Conservation (phyloP, 495 filamentous ascomycete genomes). For the Lichina pygmaea region DNA sequence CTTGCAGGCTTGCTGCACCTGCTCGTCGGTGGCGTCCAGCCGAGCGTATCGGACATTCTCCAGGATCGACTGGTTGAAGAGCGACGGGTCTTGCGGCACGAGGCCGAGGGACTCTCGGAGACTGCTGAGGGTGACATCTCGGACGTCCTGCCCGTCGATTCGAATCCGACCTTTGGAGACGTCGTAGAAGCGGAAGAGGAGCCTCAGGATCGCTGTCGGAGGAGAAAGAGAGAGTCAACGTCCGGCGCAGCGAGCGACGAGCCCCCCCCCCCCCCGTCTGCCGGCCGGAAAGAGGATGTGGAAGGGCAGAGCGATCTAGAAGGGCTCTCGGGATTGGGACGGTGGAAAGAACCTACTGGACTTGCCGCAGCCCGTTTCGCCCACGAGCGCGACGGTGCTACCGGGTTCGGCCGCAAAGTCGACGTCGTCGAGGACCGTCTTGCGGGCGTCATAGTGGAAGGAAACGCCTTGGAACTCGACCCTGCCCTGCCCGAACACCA, state of each 20-base stretch:
- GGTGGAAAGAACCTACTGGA: constrained; percentile 13
- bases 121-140: constrained; percentile 25
- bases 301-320: too few species aligned
- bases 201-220: constrained; percentile 18
- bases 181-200: constrained; percentile 29
- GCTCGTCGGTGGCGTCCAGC: constrained; percentile 11
- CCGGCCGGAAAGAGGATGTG: too few species aligned
- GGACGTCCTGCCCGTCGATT: constrained; percentile 25
- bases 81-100: constrained; percentile 32
- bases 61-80: constrained; percentile 35
- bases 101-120: constrained; percentile 28
- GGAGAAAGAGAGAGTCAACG: too few species aligned
- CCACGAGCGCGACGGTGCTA: constrained; percentile 38
- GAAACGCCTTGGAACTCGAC: constrained; percentile 36
- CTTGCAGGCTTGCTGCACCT: constrained; percentile 3
- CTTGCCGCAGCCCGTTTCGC: constrained; percentile 46
- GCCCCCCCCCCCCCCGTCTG: too few species aligned
- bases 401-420: constrained; percentile 25
- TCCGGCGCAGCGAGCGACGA: too few species aligned
- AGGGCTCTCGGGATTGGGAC: too few species aligned
- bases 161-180: constrained; percentile 15
- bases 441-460: constrained; percentile 46
- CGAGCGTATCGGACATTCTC: constrained; percentile 44
- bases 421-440: constrained; percentile 35
- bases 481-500: constrained; percentile 27